Evolutionary conservation across 176 grass and related monocot species (phyloP), one percentile per base, ranked within the genome.

Genomic region (Ensete ventricosum): DNA sequence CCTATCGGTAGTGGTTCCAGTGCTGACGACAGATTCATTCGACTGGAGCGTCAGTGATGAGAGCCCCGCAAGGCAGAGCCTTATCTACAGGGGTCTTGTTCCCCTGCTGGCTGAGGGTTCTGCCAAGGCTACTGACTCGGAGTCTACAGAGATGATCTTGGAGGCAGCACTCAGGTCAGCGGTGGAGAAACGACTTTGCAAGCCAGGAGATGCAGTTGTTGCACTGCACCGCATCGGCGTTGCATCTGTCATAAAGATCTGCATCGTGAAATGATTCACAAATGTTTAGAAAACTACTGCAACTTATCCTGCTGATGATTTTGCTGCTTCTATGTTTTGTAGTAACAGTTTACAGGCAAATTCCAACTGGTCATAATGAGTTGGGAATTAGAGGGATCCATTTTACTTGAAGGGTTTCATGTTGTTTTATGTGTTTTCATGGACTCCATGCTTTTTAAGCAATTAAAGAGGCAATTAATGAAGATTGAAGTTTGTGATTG

Each of bases 221-320:
- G 92, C 79, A 55, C 83, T 96, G 0, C 92, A 96, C 64, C 87
- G 92, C 20, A 96, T 96, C 0, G 92, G 92, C 3, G 72, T 88
- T 6, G 92, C 92, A 1, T 96, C 92, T 3, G 92, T 96, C 75
- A 92, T 96, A 74, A 96, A 96, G 89, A 96, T 96, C 67, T 96
- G 92, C 80, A 79, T 87, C 19, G 92, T 96, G 24, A 92, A 96
- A 86, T 92, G 76, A 85, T 68, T 20, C n/a, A 50, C 16, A 20
- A 69, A 7, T 55, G 10, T 14, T 11, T 1, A 55, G 54, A 55
- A 16, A 14, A 55, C 29, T 5, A 34, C 29, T 34, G 29, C 3
- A 34, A 34, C 3, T 59, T 14, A 19, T 2, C 13, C 4, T 59
- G 57, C 57, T 59, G 57, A 6, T 19, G n/a, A 59, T 59, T 59